Base-by-base conservation (phyloP, 192 early-diverging fungal species). In the Mortierella hygrophila region DNA sequence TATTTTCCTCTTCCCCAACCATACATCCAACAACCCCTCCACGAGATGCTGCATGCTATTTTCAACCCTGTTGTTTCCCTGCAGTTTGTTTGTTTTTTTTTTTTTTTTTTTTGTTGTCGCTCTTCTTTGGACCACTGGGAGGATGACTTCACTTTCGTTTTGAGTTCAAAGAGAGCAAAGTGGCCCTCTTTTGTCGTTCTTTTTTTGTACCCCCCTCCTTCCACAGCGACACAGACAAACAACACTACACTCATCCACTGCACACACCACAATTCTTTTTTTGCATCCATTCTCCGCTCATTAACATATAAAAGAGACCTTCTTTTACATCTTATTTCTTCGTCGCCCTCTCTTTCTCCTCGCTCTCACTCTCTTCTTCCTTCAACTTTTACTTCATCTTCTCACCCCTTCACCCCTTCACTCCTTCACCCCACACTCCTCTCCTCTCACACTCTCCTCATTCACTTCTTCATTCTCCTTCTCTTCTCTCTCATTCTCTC, bases 291-390 rank as follows among this genome's bases (percentile, higher is more conserved):
- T 26, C 55, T 26, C 55, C 55, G 55, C 5, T 23, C 49, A 52
- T 52, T 18, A 2, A 9, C 23, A 10, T 8, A 26, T 57, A 26
- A n/a, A 57, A n/a, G 9, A 26, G 7, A 23, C 38, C n/a, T 32
- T 78, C 23, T 70, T 21, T 72, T 8, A 57, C 37, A 29, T 29
- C 21, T 78, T 44, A n/a, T 60, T 71, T 42, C 68, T 47, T 71
- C 35, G 44, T 46, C 44, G 44, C 71, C 46, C 69, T 41, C 37
- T 35, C 7, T 54, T n/a, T 26, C 15, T 69, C 72, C 23, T 46
- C 41, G 40, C 55, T 29, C 32, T 73, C 52, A 1, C 38, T 38
- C 71, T 46, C 69, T 41, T 54, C 72, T 35, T 46, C 41, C 55
- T 29, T 38, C 32, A 8, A n/a, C 42, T n/a, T n/a, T 20, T 10